These are phyloP conservation scores for Coemansia sp. DNA, from an alignment of 192 early-diverging fungal genomes.

Conservation along the genomic window DNA sequence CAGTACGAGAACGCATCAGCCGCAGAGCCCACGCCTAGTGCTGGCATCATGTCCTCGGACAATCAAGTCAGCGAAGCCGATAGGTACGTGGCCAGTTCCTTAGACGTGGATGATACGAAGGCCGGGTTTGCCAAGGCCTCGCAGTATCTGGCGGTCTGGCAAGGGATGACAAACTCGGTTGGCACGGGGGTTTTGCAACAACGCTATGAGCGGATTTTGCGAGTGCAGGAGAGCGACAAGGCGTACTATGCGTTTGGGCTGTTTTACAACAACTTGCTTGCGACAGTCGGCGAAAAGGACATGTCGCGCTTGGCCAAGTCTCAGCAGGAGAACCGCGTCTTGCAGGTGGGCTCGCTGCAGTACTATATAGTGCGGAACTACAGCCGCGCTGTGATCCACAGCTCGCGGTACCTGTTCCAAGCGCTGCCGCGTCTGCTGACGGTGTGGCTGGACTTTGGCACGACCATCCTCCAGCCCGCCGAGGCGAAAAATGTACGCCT, in stretches of 20 bases:
- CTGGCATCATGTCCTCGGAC: background rate
- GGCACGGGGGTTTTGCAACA: conserved; percentile 11
- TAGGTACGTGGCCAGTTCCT: background rate
- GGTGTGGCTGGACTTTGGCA: conserved; percentile 79
- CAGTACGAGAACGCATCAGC: conserved; percentile 2
- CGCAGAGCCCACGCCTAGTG: background rate
- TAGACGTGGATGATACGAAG: conserved; percentile 21
- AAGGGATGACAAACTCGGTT: conserved; percentile 33
- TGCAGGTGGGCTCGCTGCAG: conserved; percentile 43
- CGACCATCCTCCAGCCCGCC: conserved; percentile 19
- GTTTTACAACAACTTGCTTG: conserved; percentile 42
- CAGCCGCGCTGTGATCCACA: conserved; percentile 60
- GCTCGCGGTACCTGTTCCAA: conserved; percentile 83
- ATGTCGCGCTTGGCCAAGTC: conserved; percentile 14
- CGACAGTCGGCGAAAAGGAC: conserved; percentile 20
- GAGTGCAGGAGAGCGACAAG: conserved; percentile 50
- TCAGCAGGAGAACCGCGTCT: conserved; percentile 18
- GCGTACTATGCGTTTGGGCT: conserved; percentile 48
- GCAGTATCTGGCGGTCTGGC: conserved; percentile 40
- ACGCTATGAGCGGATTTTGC: conserved; percentile 34
- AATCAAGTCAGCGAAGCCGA: conserved; percentile 4
- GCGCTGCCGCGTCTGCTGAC: conserved; percentile 85
- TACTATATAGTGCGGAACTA: conserved; percentile 52
- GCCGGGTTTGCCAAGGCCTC: conserved; percentile 41
- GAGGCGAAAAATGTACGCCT: conserved; percentile 47